Evolutionary conservation across 1,284 basidiomycete species (phyloP).

Genomic region (Rhodofomes roseus): DNA sequence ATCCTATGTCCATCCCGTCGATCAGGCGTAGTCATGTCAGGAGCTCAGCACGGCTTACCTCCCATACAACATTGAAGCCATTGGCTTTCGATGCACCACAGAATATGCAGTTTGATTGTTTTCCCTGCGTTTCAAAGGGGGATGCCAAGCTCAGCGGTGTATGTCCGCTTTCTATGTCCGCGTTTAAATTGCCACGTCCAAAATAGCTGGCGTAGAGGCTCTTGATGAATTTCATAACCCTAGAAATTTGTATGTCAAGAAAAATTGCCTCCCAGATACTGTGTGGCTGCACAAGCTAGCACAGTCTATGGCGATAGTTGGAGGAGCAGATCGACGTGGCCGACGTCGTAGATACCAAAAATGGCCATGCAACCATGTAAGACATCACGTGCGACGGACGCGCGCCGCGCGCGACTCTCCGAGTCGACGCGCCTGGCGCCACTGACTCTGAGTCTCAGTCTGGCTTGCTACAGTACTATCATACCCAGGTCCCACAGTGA

Average conservation of each 20-base stretch:
- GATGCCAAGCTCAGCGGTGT: background rate
- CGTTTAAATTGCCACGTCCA: background rate
- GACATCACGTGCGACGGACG: background rate
- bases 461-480: no score
- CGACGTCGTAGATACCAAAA: no score
- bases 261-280: no score
- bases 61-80: conserved; percentile 59
- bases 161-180: background rate
- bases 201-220: background rate
- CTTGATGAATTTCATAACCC: background rate
- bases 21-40: background rate
- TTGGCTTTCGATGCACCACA: conserved; percentile 50
- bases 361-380: background rate
- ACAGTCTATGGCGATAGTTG: no score
- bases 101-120: conserved; percentile 39
- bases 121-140: background rate
- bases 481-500: no score
- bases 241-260: background rate
- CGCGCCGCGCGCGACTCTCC: no score
- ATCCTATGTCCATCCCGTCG: conserved; percentile 36
- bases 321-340: no score
- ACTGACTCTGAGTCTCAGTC: background rate
- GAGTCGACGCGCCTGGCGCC: background rate
- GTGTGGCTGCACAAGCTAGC: no score
- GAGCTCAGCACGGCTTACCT: conserved; percentile 36